These are phyloP conservation scores for Volvox carteri DNA, from an alignment of 163 green algal species.

Conservation along the genomic window DNA sequence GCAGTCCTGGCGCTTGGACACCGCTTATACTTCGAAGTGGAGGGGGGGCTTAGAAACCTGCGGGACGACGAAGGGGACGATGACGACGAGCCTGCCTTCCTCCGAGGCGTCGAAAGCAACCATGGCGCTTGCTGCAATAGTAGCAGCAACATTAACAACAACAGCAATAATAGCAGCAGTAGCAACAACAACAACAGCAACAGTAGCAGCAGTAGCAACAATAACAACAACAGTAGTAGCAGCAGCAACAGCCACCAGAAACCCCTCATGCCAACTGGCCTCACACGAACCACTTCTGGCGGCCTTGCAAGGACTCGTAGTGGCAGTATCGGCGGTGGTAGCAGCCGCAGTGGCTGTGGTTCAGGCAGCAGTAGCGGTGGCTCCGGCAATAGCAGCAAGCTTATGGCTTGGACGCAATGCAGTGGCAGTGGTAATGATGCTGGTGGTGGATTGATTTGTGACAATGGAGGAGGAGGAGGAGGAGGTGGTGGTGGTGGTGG, in stretches of 20 bases:
- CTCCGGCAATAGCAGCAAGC: neutral
- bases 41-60: neutral
- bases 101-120: neutral
- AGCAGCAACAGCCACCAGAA: neutral
- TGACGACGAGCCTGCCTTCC: neutral
- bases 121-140: neutral
- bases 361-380: neutral
- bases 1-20: neutral
- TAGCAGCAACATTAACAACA: neutral
- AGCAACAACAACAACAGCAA: neutral
- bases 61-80: neutral
- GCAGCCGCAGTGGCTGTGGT: neutral
- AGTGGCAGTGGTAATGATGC: neutral
- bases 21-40: slow-evolving; percentile 18
- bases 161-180: neutral
- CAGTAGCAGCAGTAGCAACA: neutral
- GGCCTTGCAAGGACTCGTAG: neutral
- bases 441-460: too few relatives aligned
- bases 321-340: neutral
- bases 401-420: neutral
- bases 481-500: neutral
- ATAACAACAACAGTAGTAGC: neutral
- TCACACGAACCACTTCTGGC: neutral
- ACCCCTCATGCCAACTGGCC: neutral
- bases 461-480: neutral